Percentiles rank a stretch among this genome's conserved stretches.
Conservation (phyloP, 345 rosid species). For the Brassica nigra region DNA sequence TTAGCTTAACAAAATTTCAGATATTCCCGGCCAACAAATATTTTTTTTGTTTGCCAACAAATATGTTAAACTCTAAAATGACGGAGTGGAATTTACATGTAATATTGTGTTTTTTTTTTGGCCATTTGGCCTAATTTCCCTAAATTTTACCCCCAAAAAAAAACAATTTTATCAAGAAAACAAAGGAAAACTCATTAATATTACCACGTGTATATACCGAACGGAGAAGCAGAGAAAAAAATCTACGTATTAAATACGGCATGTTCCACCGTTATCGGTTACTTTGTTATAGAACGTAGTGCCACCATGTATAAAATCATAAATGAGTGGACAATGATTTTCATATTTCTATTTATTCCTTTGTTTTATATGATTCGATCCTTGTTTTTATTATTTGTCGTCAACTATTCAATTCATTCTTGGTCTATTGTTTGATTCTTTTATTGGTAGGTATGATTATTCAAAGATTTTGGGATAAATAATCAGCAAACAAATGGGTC, state of each 20-base stretch:
- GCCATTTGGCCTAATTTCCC: too few relatives aligned
- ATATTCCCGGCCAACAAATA: not conserved
- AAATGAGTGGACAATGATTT: conserved; percentile 25
- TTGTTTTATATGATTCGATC: not conserved
- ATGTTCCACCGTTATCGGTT: conserved; percentile 30
- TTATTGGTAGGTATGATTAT: not conserved
- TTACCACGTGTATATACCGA: not conserved
- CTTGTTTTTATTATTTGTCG: not conserved
- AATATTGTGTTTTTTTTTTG: not conserved
- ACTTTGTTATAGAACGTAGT: not conserved
- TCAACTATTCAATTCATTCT: not conserved
- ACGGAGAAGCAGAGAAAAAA: not conserved
- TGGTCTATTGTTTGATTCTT: conserved; percentile 3
- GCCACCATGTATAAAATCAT: conserved; percentile 1
- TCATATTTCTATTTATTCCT: not conserved
- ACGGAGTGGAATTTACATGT: not conserved
- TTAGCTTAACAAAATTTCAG: not conserved
- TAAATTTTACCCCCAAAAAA: not conserved
- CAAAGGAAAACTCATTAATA: not conserved
- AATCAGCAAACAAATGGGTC: not conserved
- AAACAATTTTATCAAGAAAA: too few relatives aligned
- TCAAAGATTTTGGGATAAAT: conserved; percentile 16
- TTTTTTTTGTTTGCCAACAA: too few relatives aligned
- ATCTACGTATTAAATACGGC: conserved; percentile 17
- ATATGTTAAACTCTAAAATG: not conserved